These are phyloP conservation scores for Penicillium angulare DNA, from an alignment of 495 filamentous ascomycete species.

Conservation along the genomic window DNA sequence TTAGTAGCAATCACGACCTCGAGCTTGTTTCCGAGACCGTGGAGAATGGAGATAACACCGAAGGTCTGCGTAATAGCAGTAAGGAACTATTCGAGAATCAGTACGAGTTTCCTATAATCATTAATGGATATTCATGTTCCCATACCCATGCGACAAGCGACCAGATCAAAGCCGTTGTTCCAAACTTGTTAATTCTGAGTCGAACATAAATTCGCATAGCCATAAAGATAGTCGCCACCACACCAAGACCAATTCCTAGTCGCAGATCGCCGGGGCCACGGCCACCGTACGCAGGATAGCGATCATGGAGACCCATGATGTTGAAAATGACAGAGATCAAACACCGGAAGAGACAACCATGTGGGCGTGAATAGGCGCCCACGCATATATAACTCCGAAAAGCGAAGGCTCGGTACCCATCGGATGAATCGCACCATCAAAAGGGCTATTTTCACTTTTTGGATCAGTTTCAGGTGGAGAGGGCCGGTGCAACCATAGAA, in stretches of 20 bases:
- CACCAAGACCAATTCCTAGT: constrained; percentile 17
- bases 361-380: neutral
- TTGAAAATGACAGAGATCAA: neutral
- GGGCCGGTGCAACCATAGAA: neutral
- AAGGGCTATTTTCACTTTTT: neutral
- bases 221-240: constrained; percentile 26
- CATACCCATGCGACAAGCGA: constrained; percentile 26
- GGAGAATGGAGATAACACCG: constrained; percentile 20
- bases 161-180: constrained; percentile 21
- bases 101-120: no score
- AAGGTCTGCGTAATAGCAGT: constrained; percentile 25
- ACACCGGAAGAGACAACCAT: neutral
- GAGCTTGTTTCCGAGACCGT: constrained; percentile 25
- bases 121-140: no score
- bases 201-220: constrained; percentile 22
- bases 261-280: constrained; percentile 20
- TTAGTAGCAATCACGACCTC: constrained; percentile 11
- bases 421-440: neutral
- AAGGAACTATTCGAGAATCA: no score
- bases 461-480: neutral
- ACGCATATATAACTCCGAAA: neutral
- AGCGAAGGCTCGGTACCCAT: neutral
- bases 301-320: constrained; percentile 11
- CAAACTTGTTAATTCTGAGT: constrained; percentile 24
- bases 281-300: constrained; percentile 23